Conservation (phyloP, 805 yeast genomes). For the Wickerhamiella bombiphila region DNA sequence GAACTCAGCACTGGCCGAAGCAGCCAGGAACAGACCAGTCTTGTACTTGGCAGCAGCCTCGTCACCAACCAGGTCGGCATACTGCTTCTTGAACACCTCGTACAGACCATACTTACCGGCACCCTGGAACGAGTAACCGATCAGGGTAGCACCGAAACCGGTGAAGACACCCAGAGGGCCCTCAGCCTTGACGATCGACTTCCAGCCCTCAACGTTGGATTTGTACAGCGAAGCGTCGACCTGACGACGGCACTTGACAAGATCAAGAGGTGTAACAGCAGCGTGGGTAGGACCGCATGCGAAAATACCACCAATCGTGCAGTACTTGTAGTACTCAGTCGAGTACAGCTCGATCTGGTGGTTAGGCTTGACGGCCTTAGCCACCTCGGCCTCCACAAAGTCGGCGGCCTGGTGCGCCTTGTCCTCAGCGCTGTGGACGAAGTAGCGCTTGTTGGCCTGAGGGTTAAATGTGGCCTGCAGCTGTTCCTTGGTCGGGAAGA, state of each 20-base stretch:
- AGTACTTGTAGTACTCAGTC: slow-evolving; percentile 51
- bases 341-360: slow-evolving; percentile 39
- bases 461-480: slow-evolving; percentile 25
- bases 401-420: slow-evolving; percentile 16
- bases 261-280: slow-evolving; percentile 80
- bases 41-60: slow-evolving; percentile 45
- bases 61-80: slow-evolving; percentile 52
- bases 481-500: slow-evolving; percentile 27
- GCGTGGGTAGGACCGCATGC: slow-evolving; percentile 98
- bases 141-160: slow-evolving; percentile 82
- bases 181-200: slow-evolving; percentile 51
- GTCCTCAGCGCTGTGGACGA: slow-evolving; percentile 23
- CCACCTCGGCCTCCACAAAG: slow-evolving; percentile 24
- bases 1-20: slow-evolving; percentile 90
- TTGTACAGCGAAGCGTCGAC: slow-evolving; percentile 60
- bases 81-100: slow-evolving; percentile 75
- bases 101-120: slow-evolving; percentile 96
- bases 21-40: slow-evolving; percentile 62
- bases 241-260: slow-evolving; percentile 87
- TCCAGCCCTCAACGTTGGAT: slow-evolving; percentile 74
- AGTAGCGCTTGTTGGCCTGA: slow-evolving; percentile 24
- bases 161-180: slow-evolving; percentile 68
- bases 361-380: slow-evolving; percentile 22
- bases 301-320: slow-evolving; percentile 57
- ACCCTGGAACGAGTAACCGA: slow-evolving; percentile 92